These are phyloP conservation scores for Tricholoma matsutake DNA, from an alignment of 768 basidiomycete species.

Conservation along the genomic window DNA sequence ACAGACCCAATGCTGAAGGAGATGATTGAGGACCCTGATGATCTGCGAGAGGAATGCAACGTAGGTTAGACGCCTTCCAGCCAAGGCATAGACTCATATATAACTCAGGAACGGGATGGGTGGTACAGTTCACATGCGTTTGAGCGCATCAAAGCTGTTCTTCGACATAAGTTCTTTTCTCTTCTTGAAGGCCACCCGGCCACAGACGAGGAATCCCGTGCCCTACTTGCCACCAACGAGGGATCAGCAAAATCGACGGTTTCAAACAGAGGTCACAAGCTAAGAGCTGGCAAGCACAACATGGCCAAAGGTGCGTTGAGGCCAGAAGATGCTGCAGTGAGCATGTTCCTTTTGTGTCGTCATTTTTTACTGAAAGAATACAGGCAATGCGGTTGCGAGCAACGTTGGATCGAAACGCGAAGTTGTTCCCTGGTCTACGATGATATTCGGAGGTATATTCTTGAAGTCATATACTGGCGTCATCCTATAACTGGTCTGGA, in stretches of 20 bases:
- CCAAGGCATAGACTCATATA: neutral
- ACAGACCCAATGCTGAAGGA: slow-evolving; percentile 76
- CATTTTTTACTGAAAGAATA: neutral
- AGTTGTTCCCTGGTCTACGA: slow-evolving; percentile 31
- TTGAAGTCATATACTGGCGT: neutral
- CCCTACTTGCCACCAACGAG: slow-evolving; percentile 48
- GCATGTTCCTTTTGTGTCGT: slow-evolving; percentile 22
- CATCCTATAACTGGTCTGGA: neutral
- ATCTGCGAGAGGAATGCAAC: slow-evolving; percentile 67
- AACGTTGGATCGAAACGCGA: slow-evolving; percentile 54
- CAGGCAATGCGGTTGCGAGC: slow-evolving; percentile 72
- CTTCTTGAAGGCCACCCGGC: slow-evolving; percentile 69
- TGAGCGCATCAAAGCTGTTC: slow-evolving; percentile 79
- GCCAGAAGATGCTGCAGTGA: slow-evolving; percentile 79
- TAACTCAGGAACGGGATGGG: slow-evolving; percentile 73
- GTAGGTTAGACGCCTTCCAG: slow-evolving; percentile 43
- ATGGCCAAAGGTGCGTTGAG: slow-evolving; percentile 85
- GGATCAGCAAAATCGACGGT: slow-evolving; percentile 38
- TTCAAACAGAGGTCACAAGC: slow-evolving; percentile 45
- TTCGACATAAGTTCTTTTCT: slow-evolving; percentile 84
- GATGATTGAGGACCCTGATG: slow-evolving; percentile 75
- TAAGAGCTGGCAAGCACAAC: slow-evolving; percentile 73
- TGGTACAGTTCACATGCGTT: slow-evolving; percentile 81
- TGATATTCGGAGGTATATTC: slow-evolving; percentile 3
- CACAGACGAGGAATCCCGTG: slow-evolving; percentile 70